Evolutionary conservation across 345 rosid species (phyloP).

Genomic region (Dovyalis caffra): DNA sequence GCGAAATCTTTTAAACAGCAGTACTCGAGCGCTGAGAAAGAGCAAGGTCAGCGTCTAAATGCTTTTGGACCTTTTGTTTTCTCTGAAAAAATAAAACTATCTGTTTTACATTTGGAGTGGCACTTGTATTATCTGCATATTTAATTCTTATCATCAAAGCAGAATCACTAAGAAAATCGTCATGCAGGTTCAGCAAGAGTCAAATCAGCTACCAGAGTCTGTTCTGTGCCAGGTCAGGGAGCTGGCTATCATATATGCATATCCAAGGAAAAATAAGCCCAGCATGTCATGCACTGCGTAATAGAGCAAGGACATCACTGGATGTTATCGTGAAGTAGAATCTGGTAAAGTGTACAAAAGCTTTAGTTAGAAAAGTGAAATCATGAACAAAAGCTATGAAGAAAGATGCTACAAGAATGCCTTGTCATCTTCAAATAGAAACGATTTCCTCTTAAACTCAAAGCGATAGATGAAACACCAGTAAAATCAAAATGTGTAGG

Average conservation of each 20-base stretch:
- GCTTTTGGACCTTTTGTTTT: background rate
- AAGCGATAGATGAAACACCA: too few relatives aligned
- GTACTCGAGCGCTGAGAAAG: background rate
- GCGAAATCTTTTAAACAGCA: conserved; percentile 34
- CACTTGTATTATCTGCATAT: background rate
- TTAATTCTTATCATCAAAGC: background rate
- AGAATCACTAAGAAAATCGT: background rate
- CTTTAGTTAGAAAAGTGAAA: too few relatives aligned
- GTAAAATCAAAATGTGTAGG: too few relatives aligned
- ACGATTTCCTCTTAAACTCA: too few relatives aligned
- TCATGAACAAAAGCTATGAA: too few relatives aligned
- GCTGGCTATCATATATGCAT: background rate
- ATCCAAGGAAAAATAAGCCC: background rate
- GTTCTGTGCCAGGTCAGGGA: background rate
- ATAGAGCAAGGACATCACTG: background rate
- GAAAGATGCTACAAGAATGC: too few relatives aligned
- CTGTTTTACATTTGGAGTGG: too few relatives aligned
- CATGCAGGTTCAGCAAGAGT: background rate
- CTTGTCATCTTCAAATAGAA: too few relatives aligned
- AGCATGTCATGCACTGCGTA: background rate
- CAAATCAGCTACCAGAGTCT: background rate
- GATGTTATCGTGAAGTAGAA: too few relatives aligned
- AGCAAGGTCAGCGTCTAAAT: background rate
- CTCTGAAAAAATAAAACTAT: too few relatives aligned
- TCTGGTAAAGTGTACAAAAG: too few relatives aligned